Evolutionary conservation across 768 basidiomycete species (phyloP), one percentile per base, ranked within the genome.

Genomic region (Suillus spraguei): DNA sequence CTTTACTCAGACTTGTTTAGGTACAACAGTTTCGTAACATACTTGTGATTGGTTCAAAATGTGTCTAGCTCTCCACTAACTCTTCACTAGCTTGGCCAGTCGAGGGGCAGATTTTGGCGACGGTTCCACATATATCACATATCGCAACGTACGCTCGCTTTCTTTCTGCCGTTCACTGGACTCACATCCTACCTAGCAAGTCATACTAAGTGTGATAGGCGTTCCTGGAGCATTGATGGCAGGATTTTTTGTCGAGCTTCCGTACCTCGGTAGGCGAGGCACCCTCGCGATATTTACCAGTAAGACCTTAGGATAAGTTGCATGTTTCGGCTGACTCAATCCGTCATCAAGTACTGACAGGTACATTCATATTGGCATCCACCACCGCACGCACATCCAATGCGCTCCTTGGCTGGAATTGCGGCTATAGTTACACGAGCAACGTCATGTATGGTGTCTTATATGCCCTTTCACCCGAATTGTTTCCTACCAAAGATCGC

Each of bases 91-190:
- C 70, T 82, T 91, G 36, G 74, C 82, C 22, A 87, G n/a, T n/a
- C n/a, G n/a, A n/a, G n/a, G n/a, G n/a, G n/a, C 14, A 0, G 73
- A 85, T 59, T 89, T 90, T 60, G 90, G 90, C 2, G 89, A 91
- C 63, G 82, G 85, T 0, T 89, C 87, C 5, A 72, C 86, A 4
- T 85, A 89, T 67, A 88, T 87, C 67, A 90, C 89, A 0, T 92
- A 92, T 67, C 85, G 90, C 22, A 92, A 92, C 63, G 87, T 87
- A 67, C 46, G 71, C 64, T 1, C 9, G 22, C 20, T 22, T 13
- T 60, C 49, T 49, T 38, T 14, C 28, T 28, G 24, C 24, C 24
- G 38, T 41, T 58, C 17, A 13, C 3, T 46, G 4, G 41, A 17
- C 65, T 28, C 22, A 59, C 33, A 35, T 59, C 32, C 65, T 69